phyloP scores from a whole-genome alignment of 192 early-diverging fungal species.

The Backusella mclennaniae region DNA sequence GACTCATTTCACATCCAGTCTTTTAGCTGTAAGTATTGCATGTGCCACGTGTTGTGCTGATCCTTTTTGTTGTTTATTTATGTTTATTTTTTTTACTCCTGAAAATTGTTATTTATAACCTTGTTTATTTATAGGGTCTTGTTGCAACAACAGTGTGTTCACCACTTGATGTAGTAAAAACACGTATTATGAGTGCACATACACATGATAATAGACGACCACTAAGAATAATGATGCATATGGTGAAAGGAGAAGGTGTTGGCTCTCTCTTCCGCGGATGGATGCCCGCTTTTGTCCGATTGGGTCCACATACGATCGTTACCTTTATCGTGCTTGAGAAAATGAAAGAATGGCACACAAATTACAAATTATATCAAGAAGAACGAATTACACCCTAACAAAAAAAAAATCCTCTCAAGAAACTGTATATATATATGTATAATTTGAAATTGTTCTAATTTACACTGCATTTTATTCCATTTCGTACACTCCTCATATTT shows the following conservation, averaged over 20 bases:
- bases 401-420: background rate
- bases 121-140: slow-evolving; percentile 49
- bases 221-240: slow-evolving; percentile 41
- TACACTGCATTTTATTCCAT: background rate
- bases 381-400: background rate
- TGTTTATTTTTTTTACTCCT: background rate
- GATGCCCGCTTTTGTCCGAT: slow-evolving; percentile 78
- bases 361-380: background rate
- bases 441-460: background rate
- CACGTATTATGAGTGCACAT: slow-evolving; percentile 76
- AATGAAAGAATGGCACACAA: slow-evolving; percentile 43
- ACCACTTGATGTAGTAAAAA: slow-evolving; percentile 81
- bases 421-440: background rate
- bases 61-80: background rate
- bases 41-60: background rate
- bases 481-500: background rate
- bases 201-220: slow-evolving; percentile 22
- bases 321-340: slow-evolving; percentile 83
- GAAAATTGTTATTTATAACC: background rate
- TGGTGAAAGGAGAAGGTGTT: slow-evolving; percentile 68
- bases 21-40: slow-evolving; percentile 59
- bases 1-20: slow-evolving; percentile 69
- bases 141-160: slow-evolving; percentile 75
- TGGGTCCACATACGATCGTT: slow-evolving; percentile 82
- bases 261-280: slow-evolving; percentile 82